phyloP scores from a whole-genome alignment of 805 yeast genomes.

The Candida insectorum region DNA sequence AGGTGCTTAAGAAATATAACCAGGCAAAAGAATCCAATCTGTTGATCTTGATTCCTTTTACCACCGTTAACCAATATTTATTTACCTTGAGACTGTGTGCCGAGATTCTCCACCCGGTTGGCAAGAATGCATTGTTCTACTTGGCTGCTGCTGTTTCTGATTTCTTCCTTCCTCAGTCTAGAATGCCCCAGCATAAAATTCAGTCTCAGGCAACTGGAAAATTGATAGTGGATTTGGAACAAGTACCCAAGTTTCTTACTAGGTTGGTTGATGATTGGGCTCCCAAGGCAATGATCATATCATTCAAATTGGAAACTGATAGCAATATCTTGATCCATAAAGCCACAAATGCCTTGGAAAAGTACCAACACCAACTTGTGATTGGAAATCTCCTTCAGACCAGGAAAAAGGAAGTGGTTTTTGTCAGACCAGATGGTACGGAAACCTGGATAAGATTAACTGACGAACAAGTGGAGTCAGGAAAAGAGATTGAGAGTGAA shows the following conservation, averaged over 20 bases:
- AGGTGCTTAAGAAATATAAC: slow-evolving; percentile 54
- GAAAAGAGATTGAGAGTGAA: slow-evolving; percentile 68
- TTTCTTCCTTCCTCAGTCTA: slow-evolving; percentile 83
- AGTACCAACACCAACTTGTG: slow-evolving; percentile 91
- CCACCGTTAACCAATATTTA: slow-evolving; percentile 91
- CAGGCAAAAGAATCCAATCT: slow-evolving; percentile 47
- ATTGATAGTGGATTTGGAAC: slow-evolving; percentile 81
- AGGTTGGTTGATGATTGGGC: slow-evolving; percentile 93
- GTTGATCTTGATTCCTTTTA: slow-evolving; percentile 77
- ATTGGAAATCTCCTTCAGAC: slow-evolving; percentile 91
- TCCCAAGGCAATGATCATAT: slow-evolving; percentile 88
- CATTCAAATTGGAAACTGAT: slow-evolving; percentile 94
- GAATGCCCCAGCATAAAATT: slow-evolving; percentile 90
- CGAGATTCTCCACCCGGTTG: slow-evolving; percentile 51
- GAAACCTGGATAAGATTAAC: slow-evolving; percentile 51
- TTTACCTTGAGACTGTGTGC: slow-evolving; percentile 76
- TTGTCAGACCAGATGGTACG: slow-evolving; percentile 55
- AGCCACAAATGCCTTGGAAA: slow-evolving; percentile 71
- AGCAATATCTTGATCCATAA: slow-evolving; percentile 62
- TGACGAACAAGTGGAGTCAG: slow-evolving; percentile 34
- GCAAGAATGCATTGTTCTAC: slow-evolving; percentile 66
- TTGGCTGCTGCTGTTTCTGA: slow-evolving; percentile 98
- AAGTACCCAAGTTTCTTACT: slow-evolving; percentile 91
- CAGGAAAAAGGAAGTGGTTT: slow-evolving; percentile 82
- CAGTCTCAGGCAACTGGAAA: slow-evolving; percentile 81